Conservation (phyloP, 257 asterid species). For the Scutellaria barbata region DNA sequence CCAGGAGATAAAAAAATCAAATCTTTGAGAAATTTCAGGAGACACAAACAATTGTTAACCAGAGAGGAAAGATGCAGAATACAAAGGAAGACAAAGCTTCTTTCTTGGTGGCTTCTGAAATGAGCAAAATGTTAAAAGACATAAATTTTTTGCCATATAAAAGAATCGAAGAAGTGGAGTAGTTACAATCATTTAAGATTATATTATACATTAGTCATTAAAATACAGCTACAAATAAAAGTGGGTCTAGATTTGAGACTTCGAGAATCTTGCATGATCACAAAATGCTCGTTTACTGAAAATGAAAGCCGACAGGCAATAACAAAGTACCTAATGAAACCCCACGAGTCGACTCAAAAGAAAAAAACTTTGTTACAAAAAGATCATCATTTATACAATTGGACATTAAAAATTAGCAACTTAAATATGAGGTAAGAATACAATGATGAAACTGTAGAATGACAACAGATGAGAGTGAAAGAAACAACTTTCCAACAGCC, state of each 20-base stretch:
- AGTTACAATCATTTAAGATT: conserved; percentile 49
- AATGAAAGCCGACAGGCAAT: conserved; percentile 54
- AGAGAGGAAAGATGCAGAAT: conserved; percentile 32
- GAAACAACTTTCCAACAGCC: conserved; percentile 55
- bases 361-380: conserved; percentile 24
- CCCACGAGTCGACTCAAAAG: conserved; percentile 49
- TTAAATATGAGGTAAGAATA: conserved; percentile 34
- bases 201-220: conserved; percentile 38
- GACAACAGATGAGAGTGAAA: conserved; percentile 57
- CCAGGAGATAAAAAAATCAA: conserved; percentile 17
- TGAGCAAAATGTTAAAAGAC: conserved; percentile 43
- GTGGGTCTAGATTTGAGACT: conserved; percentile 46
- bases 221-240: conserved; percentile 40
- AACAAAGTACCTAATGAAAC: conserved; percentile 48
- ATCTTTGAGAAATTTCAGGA: conserved; percentile 16
- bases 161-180: conserved; percentile 51
- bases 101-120: conserved; percentile 44
- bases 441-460: conserved; percentile 36
- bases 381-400: conserved; percentile 30
- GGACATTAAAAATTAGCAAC: conserved; percentile 17
- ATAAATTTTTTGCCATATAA: conserved; percentile 32
- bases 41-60: conserved; percentile 27
- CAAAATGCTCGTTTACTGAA: conserved; percentile 50
- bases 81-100: conserved; percentile 30
- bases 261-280: conserved; percentile 72